Percentiles rank a stretch among this genome's conserved stretches.
Evolutionary conservation across 148 eudicot genomes (phyloP).

Genomic region (Silene conica): DNA sequence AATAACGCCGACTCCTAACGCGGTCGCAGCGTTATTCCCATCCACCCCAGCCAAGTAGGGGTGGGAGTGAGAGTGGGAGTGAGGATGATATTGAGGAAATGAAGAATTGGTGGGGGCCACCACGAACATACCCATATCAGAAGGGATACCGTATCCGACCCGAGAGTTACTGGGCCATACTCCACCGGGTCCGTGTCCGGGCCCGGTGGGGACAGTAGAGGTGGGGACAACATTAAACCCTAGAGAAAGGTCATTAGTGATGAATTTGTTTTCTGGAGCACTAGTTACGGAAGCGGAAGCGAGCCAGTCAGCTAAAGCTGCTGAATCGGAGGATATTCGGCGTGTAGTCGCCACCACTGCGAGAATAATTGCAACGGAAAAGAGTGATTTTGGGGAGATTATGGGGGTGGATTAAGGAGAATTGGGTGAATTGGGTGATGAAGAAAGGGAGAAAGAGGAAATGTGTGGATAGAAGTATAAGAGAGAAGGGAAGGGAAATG

Average conservation of each 20-base stretch:
- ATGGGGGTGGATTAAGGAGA: not conserved
- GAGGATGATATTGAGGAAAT: conserved; percentile 1
- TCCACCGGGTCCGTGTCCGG: too few species aligned
- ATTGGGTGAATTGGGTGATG: too few species aligned
- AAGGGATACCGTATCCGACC: conserved; percentile 35
- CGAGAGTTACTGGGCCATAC: conserved; percentile 37
- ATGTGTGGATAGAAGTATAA: not conserved
- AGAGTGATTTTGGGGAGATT: not conserved
- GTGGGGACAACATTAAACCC: conserved; percentile 28
- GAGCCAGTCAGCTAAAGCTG: conserved; percentile 31
- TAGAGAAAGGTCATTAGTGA: conserved; percentile 25
- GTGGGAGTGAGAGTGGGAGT: not conserved
- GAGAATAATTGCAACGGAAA: not conserved
- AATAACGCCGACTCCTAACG: conserved; percentile 58
- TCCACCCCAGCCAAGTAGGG: not conserved
- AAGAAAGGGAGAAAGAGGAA: not conserved
- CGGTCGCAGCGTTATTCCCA: conserved; percentile 24
- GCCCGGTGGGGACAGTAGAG: not conserved
- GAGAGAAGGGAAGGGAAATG: not conserved
- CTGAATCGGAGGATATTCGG: conserved; percentile 30
- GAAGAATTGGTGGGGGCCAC: conserved; percentile 29
- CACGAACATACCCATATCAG: conserved; percentile 69
- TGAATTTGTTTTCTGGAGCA: not conserved
- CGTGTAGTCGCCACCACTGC: conserved; percentile 33
- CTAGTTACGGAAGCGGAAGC: conserved; percentile 8